Conservation (phyloP, 1,139 yeast genomes). For the Geotrichum klebahnii region DNA sequence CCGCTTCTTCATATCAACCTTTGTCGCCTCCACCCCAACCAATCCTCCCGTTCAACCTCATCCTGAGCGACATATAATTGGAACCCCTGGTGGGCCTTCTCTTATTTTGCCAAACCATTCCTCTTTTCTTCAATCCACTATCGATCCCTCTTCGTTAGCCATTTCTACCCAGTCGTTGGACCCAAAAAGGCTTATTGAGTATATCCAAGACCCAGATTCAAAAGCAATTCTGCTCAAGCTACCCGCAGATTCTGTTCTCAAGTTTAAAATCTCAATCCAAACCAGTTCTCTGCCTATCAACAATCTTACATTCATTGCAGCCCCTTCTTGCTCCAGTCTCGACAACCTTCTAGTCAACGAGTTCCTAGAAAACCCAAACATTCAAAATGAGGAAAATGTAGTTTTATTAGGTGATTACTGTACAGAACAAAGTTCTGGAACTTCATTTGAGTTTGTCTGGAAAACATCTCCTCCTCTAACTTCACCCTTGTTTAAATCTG, state of each 20-base stretch:
- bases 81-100: slow-evolving; percentile 21
- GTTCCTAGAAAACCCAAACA: slow-evolving; percentile 42
- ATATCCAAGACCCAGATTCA: slow-evolving; percentile 24
- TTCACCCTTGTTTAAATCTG: slow-evolving; percentile 11
- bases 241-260: slow-evolving; percentile 23
- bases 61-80: slow-evolving; percentile 21
- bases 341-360: slow-evolving; percentile 40
- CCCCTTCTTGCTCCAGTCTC: slow-evolving; percentile 32
- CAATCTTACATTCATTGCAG: slow-evolving; percentile 39
- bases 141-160: slow-evolving; percentile 12
- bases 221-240: slow-evolving; percentile 19
- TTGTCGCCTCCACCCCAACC: slow-evolving; percentile 19
- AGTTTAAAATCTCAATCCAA: slow-evolving; percentile 26
- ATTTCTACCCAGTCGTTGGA: slow-evolving; percentile 16
- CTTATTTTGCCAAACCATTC: slow-evolving; percentile 19
- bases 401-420: slow-evolving; percentile 38
- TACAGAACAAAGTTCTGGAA: slow-evolving; percentile 17
- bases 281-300: slow-evolving; percentile 25
- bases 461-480: slow-evolving; percentile 19
- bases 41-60: slow-evolving; percentile 8
- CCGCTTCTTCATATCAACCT: slow-evolving; percentile 26
- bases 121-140: slow-evolving; percentile 9
- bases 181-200: slow-evolving; percentile 23
- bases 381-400: slow-evolving; percentile 42
- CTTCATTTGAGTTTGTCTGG: slow-evolving; percentile 35